phyloP scores from a whole-genome alignment of 2,329 filamentous ascomycete genomes.

The Curvularia hawaiiensis region DNA sequence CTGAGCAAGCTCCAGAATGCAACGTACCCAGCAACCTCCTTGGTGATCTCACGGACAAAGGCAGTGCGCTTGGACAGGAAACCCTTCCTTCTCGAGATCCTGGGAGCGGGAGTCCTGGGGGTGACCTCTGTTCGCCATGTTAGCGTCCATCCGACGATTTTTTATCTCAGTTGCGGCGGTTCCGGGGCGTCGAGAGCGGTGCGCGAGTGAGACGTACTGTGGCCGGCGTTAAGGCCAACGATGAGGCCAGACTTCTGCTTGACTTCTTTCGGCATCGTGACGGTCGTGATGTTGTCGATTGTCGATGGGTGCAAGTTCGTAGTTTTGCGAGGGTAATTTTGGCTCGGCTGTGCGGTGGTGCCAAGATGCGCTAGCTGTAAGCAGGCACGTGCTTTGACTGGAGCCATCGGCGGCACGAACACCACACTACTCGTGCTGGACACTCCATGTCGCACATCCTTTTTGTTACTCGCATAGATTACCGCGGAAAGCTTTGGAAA shows the following conservation, averaged over 20 bases:
- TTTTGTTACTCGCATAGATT: not conserved
- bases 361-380: conserved; percentile 27
- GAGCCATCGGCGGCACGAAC: not conserved
- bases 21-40: conserved; percentile 93
- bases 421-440: not conserved
- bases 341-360: conserved; percentile 26
- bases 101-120: conserved; percentile 55
- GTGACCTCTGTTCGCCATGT: conserved; percentile 54
- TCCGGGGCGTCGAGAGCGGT: conserved; percentile 17
- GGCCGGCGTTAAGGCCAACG: conserved; percentile 68
- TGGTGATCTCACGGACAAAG: conserved; percentile 96
- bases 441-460: no score
- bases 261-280: conserved; percentile 59
- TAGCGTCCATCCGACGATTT: conserved; percentile 28
- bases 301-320: conserved; percentile 21
- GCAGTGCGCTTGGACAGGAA: conserved; percentile 95
- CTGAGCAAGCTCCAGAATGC: conserved; percentile 7
- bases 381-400: conserved; percentile 17
- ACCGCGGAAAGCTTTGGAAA: not conserved
- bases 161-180: conserved; percentile 10
- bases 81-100: conserved; percentile 78
- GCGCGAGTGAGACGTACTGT: conserved; percentile 60
- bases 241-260: conserved; percentile 60
- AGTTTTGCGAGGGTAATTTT: conserved; percentile 25
- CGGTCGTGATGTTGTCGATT: conserved; percentile 45